phyloP scores from a whole-genome alignment of 208 protist species.

The Crithidia fasciculata region DNA sequence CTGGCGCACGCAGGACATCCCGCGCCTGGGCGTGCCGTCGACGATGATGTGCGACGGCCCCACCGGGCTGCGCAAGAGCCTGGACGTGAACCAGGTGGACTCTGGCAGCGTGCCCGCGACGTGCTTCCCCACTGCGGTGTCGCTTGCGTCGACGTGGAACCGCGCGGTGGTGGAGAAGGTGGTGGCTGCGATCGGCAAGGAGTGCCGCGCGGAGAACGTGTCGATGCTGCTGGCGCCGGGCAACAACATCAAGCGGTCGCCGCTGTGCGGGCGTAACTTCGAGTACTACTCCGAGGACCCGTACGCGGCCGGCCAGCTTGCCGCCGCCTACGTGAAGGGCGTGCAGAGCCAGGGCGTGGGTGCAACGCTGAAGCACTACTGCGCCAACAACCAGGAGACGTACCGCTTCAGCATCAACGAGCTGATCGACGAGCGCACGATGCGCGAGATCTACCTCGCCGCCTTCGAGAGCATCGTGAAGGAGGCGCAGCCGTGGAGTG shows the following conservation, averaged over 20 bases:
- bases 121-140: constrained; percentile 12
- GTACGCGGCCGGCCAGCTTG: constrained; percentile 20
- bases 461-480: constrained; percentile 39
- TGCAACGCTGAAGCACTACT: constrained; percentile 47
- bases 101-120: constrained; percentile 10
- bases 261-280: constrained; percentile 47
- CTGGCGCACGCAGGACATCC: constrained; percentile 9
- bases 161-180: constrained; percentile 4
- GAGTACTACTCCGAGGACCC: constrained; percentile 60
- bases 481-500: constrained; percentile 16
- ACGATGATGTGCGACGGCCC: constrained; percentile 23
- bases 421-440: constrained; percentile 44
- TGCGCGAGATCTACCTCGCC: constrained; percentile 48
- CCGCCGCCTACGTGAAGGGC: constrained; percentile 23
- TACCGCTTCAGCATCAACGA: constrained; percentile 15
- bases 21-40: constrained; percentile 9
- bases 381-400: constrained; percentile 49
- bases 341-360: constrained; percentile 37
- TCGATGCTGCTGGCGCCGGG: constrained; percentile 18
- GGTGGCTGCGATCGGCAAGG: constrained; percentile 5
- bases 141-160: constrained; percentile 31
- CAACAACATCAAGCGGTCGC: constrained; percentile 30
- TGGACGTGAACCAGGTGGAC: neutral
- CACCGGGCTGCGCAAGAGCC: constrained; percentile 13
- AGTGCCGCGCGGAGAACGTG: constrained; percentile 20